Evolutionary conservation across 2,329 filamentous ascomycete genomes (phyloP).

Genomic region (Ophiocordyceps sinensis): DNA sequence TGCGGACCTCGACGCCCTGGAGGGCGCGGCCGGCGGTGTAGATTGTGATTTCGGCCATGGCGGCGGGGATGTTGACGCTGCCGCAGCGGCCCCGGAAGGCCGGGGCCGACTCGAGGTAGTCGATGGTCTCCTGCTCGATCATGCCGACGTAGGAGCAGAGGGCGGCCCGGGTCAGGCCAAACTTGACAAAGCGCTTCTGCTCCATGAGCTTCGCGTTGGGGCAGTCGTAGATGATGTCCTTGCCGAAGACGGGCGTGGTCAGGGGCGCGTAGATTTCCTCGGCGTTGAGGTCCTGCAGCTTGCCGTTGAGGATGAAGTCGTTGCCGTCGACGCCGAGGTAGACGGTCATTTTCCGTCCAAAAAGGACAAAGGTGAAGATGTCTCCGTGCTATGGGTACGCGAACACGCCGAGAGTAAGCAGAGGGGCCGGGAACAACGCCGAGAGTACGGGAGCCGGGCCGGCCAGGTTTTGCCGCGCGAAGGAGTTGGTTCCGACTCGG

Average conservation of each 20-base stretch:
- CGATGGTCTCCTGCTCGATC: conserved; percentile 59
- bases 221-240: conserved; percentile 81
- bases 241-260: conserved; percentile 59
- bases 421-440: too few species aligned
- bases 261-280: conserved; percentile 82
- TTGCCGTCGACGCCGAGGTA: conserved; percentile 71
- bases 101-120: conserved; percentile 55
- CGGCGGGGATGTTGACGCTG: conserved; percentile 54
- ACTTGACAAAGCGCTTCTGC: conserved; percentile 90
- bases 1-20: conserved; percentile 71
- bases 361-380: conserved; percentile 79
- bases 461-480: not conserved
- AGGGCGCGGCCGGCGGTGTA: conserved; percentile 79
- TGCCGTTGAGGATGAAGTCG: conserved; percentile 85
- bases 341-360: conserved; percentile 82
- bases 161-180: conserved; percentile 60
- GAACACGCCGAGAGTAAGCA: too few species aligned
- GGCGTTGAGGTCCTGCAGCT: conserved; percentile 76
- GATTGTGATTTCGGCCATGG: conserved; percentile 76
- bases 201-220: conserved; percentile 89
- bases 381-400: conserved; percentile 84
- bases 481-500: too few species aligned
- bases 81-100: conserved; percentile 55
- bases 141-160: conserved; percentile 64
- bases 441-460: too few species aligned